phyloP scores from a whole-genome alignment of 2,329 filamentous ascomycete species.

The Monosporascus sp. region DNA sequence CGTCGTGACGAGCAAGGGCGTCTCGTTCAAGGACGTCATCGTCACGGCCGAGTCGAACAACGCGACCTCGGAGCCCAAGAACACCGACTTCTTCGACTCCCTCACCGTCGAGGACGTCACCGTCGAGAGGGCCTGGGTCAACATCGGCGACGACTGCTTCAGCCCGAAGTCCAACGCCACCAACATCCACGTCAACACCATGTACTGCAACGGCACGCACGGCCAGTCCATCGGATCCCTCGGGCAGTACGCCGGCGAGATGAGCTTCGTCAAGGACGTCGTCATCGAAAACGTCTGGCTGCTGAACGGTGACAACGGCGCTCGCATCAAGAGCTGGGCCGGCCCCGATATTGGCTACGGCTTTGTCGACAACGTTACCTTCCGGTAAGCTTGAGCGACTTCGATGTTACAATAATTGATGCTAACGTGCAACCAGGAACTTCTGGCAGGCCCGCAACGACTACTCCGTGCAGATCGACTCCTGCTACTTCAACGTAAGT shows the following conservation, averaged over 20 bases:
- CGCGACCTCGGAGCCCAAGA: slow-evolving; percentile 43
- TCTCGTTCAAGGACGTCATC: slow-evolving; percentile 47
- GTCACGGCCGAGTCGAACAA: slow-evolving; percentile 48
- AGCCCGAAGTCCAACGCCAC: slow-evolving; percentile 55
- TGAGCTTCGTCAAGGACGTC: slow-evolving; percentile 50
- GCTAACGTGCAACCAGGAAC: slow-evolving; percentile 33
- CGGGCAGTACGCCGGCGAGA: slow-evolving; percentile 50
- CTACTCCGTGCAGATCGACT: slow-evolving; percentile 51
- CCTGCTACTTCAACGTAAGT: slow-evolving; percentile 56
- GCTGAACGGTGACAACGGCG: slow-evolving; percentile 45
- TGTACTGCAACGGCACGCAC: slow-evolving; percentile 56
- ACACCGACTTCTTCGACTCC: slow-evolving; percentile 59
- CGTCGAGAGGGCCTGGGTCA: slow-evolving; percentile 44
- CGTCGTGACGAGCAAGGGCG: slow-evolving; percentile 49
- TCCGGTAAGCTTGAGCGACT: slow-evolving; percentile 22
- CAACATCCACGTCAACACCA: slow-evolving; percentile 52
- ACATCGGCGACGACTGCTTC: slow-evolving; percentile 57
- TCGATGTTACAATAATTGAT: not conserved
- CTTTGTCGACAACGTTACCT: slow-evolving; percentile 57
- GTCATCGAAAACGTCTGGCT: slow-evolving; percentile 55
- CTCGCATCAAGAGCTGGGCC: slow-evolving; percentile 57
- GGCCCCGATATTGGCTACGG: slow-evolving; percentile 52
- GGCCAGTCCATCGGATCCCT: slow-evolving; percentile 54
- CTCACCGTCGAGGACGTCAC: slow-evolving; percentile 49
- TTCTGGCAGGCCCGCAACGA: slow-evolving; percentile 55